Percentiles rank a stretch among this genome's conserved stretches.
Evolutionary conservation across 2,329 filamentous ascomycete genomes (phyloP).

Genomic region (Talaromyces piceae): DNA sequence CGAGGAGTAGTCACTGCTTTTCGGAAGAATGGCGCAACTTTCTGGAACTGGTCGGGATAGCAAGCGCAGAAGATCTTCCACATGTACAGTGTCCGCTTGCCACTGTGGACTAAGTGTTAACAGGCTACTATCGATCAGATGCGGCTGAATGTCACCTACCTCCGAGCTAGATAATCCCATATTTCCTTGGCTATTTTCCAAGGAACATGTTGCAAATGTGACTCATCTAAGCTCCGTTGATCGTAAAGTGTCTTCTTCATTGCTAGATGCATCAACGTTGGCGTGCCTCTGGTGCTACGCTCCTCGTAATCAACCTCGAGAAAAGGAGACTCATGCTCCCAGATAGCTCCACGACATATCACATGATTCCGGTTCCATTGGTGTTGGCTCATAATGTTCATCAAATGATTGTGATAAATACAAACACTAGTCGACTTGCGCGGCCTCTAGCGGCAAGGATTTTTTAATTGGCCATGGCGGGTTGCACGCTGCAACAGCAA

Average conservation of each 20-base stretch:
- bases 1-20: conserved; percentile 23
- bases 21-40: conserved; percentile 21
- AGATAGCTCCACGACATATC: conserved; percentile 20
- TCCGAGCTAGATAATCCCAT: conserved; percentile 30
- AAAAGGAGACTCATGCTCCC: conserved; percentile 34
- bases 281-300: conserved; percentile 19
- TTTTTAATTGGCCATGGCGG: background rate
- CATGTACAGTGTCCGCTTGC: conserved; percentile 33
- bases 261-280: conserved; percentile 28
- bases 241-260: conserved; percentile 26
- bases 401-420: too few species aligned
- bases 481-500: background rate
- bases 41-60: conserved; percentile 30
- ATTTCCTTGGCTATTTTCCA: conserved; percentile 34
- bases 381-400: too few species aligned
- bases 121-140: background rate
- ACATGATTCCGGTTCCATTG: too few species aligned
- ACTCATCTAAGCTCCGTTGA: conserved; percentile 28
- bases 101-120: conserved; percentile 17
- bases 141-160: conserved; percentile 20
- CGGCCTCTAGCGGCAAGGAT: background rate
- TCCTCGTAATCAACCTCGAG: conserved; percentile 22
- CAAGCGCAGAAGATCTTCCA: conserved; percentile 36
- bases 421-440: background rate
- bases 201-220: conserved; percentile 30